A percentile compares a stretch with the other conserved stretches of the same genome.
Evolutionary conservation across 2,329 filamentous ascomycete species (phyloP).

Genomic region (Cordyceps pruinosa): DNA sequence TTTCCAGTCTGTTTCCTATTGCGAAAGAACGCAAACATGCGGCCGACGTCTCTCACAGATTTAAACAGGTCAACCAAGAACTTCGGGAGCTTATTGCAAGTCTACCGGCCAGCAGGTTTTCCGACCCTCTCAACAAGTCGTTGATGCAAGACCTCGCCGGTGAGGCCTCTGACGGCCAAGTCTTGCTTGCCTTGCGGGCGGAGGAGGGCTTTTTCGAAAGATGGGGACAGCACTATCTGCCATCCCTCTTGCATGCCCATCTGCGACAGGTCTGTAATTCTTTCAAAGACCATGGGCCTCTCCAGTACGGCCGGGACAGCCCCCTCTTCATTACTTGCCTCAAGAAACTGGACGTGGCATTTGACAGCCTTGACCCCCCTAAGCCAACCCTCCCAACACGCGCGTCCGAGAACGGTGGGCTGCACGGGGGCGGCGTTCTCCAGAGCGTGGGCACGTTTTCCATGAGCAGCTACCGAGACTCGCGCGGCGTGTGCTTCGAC

Average conservation of each 20-base stretch:
- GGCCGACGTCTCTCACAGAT: background rate
- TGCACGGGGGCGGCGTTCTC: no score
- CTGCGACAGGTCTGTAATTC: constrained; percentile 51
- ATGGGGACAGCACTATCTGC: constrained; percentile 55
- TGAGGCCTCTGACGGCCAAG: constrained; percentile 39
- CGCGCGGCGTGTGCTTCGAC: constrained; percentile 44
- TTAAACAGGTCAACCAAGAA: constrained; percentile 13
- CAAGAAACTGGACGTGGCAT: constrained; percentile 41
- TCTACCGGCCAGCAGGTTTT: constrained; percentile 28
- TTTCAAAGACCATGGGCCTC: constrained; percentile 54
- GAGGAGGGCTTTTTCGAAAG: constrained; percentile 30
- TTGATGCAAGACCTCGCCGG: constrained; percentile 44
- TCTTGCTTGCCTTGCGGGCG: constrained; percentile 39
- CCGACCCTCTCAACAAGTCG: constrained; percentile 36
- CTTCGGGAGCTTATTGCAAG: constrained; percentile 26
- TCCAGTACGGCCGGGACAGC: constrained; percentile 44
- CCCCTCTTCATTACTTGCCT: constrained; percentile 46
- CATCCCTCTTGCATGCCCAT: constrained; percentile 49
- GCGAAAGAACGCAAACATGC: constrained; percentile 30
- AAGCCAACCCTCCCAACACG: constrained; percentile 25
- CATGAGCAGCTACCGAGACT: constrained; percentile 40
- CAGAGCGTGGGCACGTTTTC: constrained; percentile 15
- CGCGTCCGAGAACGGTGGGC: background rate
- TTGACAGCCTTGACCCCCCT: constrained; percentile 41
- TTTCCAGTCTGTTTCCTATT: constrained; percentile 39